Percentiles rank a stretch among this genome's conserved stretches.
Conservation (phyloP, 2,329 filamentous ascomycete genomes). For the Nemania bipapillata region DNA sequence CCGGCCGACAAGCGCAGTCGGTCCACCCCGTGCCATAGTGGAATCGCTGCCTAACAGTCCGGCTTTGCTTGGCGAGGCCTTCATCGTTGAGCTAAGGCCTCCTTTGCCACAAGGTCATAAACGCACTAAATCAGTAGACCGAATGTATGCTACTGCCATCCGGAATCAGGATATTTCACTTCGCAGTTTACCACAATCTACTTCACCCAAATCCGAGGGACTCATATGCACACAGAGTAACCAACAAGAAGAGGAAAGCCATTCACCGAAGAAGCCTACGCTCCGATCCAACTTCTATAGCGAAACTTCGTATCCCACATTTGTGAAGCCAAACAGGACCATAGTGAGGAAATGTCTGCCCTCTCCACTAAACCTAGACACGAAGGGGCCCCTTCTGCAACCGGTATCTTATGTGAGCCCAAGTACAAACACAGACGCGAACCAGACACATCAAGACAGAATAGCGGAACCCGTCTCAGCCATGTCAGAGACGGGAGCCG, state of each 20-base stretch:
- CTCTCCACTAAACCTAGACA: slow-evolving; percentile 41
- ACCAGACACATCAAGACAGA: slow-evolving; percentile 41
- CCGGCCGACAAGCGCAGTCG: slow-evolving; percentile 37
- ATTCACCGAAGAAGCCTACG: slow-evolving; percentile 22
- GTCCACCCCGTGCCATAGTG: slow-evolving; percentile 38
- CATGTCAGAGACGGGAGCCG: slow-evolving; percentile 56
- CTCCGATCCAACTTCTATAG: slow-evolving; percentile 42
- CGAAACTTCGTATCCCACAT: slow-evolving; percentile 38
- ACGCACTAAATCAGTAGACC: slow-evolving; percentile 45
- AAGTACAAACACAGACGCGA: slow-evolving; percentile 43
- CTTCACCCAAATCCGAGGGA: slow-evolving; percentile 9
- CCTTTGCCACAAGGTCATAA: slow-evolving; percentile 35
- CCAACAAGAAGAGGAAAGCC: slow-evolving; percentile 7
- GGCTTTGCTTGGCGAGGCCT: slow-evolving; percentile 46
- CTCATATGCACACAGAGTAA: neutral
- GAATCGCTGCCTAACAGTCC: slow-evolving; percentile 46
- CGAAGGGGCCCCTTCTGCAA: slow-evolving; percentile 26
- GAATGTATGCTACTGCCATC: slow-evolving; percentile 42
- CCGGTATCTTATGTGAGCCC: slow-evolving; percentile 39
- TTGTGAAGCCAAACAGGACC: slow-evolving; percentile 41
- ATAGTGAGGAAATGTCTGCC: slow-evolving; percentile 44
- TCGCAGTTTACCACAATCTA: slow-evolving; percentile 37
- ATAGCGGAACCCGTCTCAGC: slow-evolving; percentile 48
- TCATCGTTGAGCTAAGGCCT: slow-evolving; percentile 45
- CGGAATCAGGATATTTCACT: slow-evolving; percentile 46